Conservation (phyloP, 2,329 filamentous ascomycete genomes). For the Pyrenophora teres region DNA sequence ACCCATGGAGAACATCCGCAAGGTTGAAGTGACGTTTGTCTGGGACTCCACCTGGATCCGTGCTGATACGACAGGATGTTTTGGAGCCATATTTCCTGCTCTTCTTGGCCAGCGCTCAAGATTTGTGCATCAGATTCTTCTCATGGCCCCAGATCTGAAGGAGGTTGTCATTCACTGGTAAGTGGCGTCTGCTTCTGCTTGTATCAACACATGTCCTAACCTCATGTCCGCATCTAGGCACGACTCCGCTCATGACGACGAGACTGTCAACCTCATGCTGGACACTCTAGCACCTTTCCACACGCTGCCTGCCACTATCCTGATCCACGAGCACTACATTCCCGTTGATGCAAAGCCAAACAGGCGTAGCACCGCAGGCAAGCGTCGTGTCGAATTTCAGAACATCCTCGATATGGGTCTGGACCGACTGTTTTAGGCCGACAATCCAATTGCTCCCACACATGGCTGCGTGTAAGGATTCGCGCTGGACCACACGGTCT, state of each 20-base stretch:
- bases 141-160: conserved; percentile 31
- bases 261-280: conserved; percentile 24
- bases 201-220: neutral
- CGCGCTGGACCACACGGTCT: too few relatives aligned
- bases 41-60: conserved; percentile 45
- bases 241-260: conserved; percentile 35
- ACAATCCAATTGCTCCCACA: neutral
- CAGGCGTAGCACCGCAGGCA: conserved; percentile 31
- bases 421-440: conserved; percentile 19
- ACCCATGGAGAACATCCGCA: conserved; percentile 42
- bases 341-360: conserved; percentile 29
- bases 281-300: conserved; percentile 33
- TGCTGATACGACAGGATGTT: conserved; percentile 17
- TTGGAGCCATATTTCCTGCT: conserved; percentile 34
- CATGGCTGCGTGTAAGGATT: neutral
- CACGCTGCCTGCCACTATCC: conserved; percentile 23
- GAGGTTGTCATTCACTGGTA: conserved; percentile 36
- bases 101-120: conserved; percentile 32
- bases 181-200: neutral
- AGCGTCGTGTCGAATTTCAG: conserved; percentile 38
- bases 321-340: conserved; percentile 37
- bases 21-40: conserved; percentile 37
- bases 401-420: conserved; percentile 28
- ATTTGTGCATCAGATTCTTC: conserved; percentile 32
- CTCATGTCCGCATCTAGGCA: conserved; percentile 17